Conservation (phyloP, 2,329 filamentous ascomycete species). For the Biscogniauxia sp. region DNA sequence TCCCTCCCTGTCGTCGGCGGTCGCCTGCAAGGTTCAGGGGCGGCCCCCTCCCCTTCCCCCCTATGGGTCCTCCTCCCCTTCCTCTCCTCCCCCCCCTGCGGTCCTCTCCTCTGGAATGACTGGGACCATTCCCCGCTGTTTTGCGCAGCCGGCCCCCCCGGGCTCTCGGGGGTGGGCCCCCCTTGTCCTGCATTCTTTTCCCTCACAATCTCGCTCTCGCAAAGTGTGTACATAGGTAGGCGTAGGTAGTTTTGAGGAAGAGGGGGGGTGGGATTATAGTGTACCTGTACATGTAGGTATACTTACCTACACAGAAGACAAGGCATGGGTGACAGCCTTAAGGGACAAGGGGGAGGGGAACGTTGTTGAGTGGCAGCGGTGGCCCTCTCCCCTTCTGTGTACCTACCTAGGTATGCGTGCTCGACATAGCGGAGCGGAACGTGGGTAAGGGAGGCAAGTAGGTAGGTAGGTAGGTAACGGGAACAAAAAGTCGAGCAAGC, state of each 20-base stretch:
- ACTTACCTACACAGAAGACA: not conserved
- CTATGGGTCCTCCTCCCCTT: not conserved
- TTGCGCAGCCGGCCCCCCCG: not conserved
- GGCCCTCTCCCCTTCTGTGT: not conserved
- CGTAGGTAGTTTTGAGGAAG: not conserved
- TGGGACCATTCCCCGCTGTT: constrained; percentile 5
- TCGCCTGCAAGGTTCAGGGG: constrained; percentile 21
- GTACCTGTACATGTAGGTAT: not conserved
- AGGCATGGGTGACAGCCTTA: not conserved
- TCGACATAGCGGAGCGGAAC: not conserved
- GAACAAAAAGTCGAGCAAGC: not conserved
- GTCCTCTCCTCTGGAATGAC: constrained; percentile 2
- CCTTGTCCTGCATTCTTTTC: not conserved
- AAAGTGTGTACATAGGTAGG: no score
- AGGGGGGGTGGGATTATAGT: not conserved
- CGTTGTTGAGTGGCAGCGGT: not conserved
- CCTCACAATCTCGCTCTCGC: not conserved
- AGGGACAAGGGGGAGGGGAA: not conserved
- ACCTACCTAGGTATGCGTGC: not conserved
- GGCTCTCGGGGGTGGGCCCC: not conserved
- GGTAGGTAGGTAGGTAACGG: no score
- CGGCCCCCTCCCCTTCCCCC: not conserved
- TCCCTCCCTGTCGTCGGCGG: constrained; percentile 5
- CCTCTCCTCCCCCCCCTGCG: not conserved
- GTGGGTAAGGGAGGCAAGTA: not conserved